A percentile compares a stretch with the other conserved stretches of the same genome.
Evolutionary conservation across 2,329 filamentous ascomycete genomes (phyloP).

Genomic region (Helminthosporium solani): DNA sequence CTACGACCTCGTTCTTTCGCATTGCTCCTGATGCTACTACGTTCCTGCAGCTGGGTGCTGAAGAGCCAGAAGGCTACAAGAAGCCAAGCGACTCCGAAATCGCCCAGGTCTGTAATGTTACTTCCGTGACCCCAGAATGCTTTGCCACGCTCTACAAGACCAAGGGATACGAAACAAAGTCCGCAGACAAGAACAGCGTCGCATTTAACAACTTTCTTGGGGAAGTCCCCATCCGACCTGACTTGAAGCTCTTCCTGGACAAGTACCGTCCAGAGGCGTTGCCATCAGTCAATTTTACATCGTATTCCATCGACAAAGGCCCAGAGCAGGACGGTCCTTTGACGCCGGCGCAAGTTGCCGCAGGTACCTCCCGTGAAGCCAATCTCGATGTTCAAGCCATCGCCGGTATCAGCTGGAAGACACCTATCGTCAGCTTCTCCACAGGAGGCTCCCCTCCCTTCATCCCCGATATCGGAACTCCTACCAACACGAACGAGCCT

Average conservation of each 20-base stretch:
- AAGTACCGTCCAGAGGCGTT: conserved; percentile 54
- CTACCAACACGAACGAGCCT: conserved; percentile 64
- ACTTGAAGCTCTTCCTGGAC: conserved; percentile 59
- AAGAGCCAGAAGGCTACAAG: conserved; percentile 15
- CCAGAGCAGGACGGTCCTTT: conserved; percentile 48
- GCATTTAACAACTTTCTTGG: conserved; percentile 53
- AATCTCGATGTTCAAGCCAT: conserved; percentile 66
- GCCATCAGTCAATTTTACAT: conserved; percentile 54
- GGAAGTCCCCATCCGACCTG: conserved; percentile 54
- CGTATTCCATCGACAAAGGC: conserved; percentile 59
- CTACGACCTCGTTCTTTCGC: conserved; percentile 59
- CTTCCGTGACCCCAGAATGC: conserved; percentile 55
- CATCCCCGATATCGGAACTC: conserved; percentile 49
- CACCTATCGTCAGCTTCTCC: conserved; percentile 59
- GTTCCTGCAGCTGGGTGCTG: background rate
- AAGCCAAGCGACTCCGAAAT: conserved; percentile 35
- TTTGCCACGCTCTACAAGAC: conserved; percentile 57
- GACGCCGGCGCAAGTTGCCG: conserved; percentile 30
- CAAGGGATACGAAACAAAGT: conserved; percentile 52
- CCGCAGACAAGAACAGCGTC: conserved; percentile 47
- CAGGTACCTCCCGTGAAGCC: conserved; percentile 54
- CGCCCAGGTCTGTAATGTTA: conserved; percentile 52
- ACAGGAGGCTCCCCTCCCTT: conserved; percentile 60
- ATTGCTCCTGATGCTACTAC: conserved; percentile 24
- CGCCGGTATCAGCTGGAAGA: conserved; percentile 55